Base-by-base conservation (phyloP, 169 alveolate genomes). In the Plasmodium reichenowi region DNA sequence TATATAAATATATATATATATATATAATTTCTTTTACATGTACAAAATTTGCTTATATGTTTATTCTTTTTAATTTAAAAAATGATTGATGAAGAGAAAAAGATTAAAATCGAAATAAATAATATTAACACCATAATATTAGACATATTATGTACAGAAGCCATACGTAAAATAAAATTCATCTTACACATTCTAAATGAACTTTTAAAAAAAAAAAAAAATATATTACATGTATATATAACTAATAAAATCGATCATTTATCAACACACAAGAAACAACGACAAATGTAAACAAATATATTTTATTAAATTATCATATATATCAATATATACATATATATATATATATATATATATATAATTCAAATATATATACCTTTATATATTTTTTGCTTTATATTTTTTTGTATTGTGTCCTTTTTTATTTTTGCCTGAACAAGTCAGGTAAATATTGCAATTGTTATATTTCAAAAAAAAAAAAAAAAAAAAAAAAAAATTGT, bases 161-260 rank as follows among this genome's bases (percentile, higher is more conserved):
- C 64, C 26, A 50, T 78, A 78, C 29, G 89, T 24, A 78, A 78
- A 59, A 78, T 78, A 47, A 78, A 78, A 59, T 78, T 78, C 59
- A 66, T 78, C 38, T 47, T 78, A 26, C 89, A 78, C 67, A 60
- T 78, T 8, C 54, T 78, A 45, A 78, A 71, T 29, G 78, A 78
- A 58, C 29, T 64, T 17, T 32, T 78, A 47, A 67, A 78, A 52
- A 78, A 78, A 48, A 78, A 78, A 66, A 78, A 67, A 13, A 63
- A 78, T 58, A 66, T 78, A 43, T 66, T 78, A 70, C 89, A 78
- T 78, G 89, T 63, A 13, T 78, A 78, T 26, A 50, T 78, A 67
- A 78, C 78, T 26, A 56, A 78, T 45, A 59, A 64, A 5, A 78
- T 78, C 50, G 78, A 66, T 71, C 89, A 78, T 22, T 70, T 78